A percentile compares a stretch with the other conserved stretches of the same genome.
phyloP scores from a whole-genome alignment of 2,329 filamentous ascomycete species.

The Pseudocercospora musae region DNA sequence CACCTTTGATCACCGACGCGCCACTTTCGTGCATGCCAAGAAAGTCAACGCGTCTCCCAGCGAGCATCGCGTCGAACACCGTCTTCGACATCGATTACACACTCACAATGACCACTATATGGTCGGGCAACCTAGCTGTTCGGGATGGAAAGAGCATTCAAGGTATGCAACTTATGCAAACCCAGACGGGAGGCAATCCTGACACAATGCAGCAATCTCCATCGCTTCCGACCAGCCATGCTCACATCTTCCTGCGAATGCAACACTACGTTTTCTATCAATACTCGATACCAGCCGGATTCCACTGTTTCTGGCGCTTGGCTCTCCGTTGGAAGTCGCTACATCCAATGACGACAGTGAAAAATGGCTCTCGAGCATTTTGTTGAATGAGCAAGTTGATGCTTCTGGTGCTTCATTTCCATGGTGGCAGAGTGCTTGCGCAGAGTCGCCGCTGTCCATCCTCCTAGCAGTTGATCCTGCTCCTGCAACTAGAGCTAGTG shows the following conservation, averaged over 20 bases:
- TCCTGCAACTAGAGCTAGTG: slow-evolving; percentile 2
- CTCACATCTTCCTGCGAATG: slow-evolving; percentile 6
- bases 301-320: slow-evolving; percentile 16
- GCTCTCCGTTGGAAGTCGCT: slow-evolving; percentile 9
- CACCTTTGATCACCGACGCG: neutral
- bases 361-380: slow-evolving; percentile 24
- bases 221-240: neutral
- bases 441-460: slow-evolving; percentile 22
- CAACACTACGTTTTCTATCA: slow-evolving; percentile 19
- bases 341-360: slow-evolving; percentile 10
- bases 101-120: slow-evolving; percentile 9
- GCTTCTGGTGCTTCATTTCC: neutral
- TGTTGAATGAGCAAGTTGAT: slow-evolving; percentile 7
- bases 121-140: slow-evolving; percentile 17
- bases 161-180: slow-evolving; percentile 4
- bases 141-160: slow-evolving; percentile 4
- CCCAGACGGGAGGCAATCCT: neutral
- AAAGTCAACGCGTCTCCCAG: slow-evolving; percentile 12
- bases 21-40: slow-evolving; percentile 8
- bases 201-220: slow-evolving; percentile 7
- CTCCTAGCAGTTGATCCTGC: slow-evolving; percentile 14
- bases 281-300: slow-evolving; percentile 21
- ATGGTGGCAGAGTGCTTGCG: slow-evolving; percentile 22
- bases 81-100: neutral
- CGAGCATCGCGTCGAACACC: neutral